Evolutionary conservation across 2,329 filamentous ascomycete species (phyloP), one percentile per base, ranked within the genome.

Genomic region (Aureobasidium vineae): DNA sequence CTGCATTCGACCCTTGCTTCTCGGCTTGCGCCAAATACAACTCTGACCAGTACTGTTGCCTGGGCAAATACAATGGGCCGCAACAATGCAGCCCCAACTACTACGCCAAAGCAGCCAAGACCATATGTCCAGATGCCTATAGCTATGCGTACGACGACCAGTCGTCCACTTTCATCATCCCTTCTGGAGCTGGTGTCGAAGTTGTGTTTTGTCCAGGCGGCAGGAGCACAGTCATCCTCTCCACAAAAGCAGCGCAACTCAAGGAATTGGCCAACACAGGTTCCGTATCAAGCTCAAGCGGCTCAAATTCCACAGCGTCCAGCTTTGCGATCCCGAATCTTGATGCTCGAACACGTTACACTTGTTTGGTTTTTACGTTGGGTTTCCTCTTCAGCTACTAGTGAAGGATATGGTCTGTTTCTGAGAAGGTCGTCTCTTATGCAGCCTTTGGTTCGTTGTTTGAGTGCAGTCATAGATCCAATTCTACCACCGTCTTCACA

Each of bases 61-160:
- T 87, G 19, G 90, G 90, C 52, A 76, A 83, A 15, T 90, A 89
- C 77, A 82, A 88, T 72, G 83, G 83, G 45, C 84, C 89, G 2
- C 80, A 83, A 28, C 80, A 81, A 57, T 95, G 91, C 79, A 80
- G 82, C 67, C 87, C 89, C 2, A 87, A 87, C 60, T 77, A 84
- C 47, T 95, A 93, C 78, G 87, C 88, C 70, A 84, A 81, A 67
- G 81, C 82, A 13, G 89, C 90, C 63, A 95, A 96, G 79, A 79
- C 78, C 3, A 83, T 94, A 15, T 96, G 91, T 74, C 91, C 91
- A 0, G 91, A 96, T 77, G 91, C 91, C 2, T 96, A 95, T 78
- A 91, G 88, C 73, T 96, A 85, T 75, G 82, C 84, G n/a, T 85
- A 84, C 69, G 84, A 86, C 70, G 84, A 86, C 69, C 79, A 84